A percentile compares a stretch with the other conserved stretches of the same genome.
Evolutionary conservation across 1,284 basidiomycete species (phyloP).

Genomic region (Tylopilus orsonianus): DNA sequence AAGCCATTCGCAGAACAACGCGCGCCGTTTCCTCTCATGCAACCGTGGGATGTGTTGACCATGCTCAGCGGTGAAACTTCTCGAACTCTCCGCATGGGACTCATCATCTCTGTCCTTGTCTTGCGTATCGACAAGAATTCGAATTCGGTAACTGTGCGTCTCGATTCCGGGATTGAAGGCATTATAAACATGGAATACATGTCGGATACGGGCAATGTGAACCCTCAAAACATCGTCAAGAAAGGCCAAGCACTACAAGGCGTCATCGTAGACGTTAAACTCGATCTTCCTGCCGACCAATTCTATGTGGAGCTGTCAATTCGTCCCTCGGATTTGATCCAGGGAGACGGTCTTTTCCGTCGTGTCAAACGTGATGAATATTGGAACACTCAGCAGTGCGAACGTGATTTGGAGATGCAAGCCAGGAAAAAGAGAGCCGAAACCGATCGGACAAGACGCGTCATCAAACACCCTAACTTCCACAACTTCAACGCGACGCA

Average conservation of each 20-base stretch:
- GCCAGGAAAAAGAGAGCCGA: constrained; percentile 85
- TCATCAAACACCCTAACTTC: constrained; percentile 99
- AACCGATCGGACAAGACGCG: constrained; percentile 74
- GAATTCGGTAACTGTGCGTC: constrained; percentile 60
- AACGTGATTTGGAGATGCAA: constrained; percentile 74
- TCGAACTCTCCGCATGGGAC: constrained; percentile 75
- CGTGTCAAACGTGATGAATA: constrained; percentile 60
- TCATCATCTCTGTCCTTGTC: constrained; percentile 84
- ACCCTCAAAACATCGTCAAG: constrained; percentile 52
- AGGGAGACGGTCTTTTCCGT: constrained; percentile 66
- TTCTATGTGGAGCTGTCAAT: constrained; percentile 81
- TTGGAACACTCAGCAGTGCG: constrained; percentile 68
- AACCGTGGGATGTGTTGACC: constrained; percentile 82
- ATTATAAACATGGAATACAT: constrained; percentile 71
- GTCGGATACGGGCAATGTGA: constrained; percentile 46
- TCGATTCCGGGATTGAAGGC: constrained; percentile 94
- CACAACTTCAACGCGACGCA: constrained; percentile 92
- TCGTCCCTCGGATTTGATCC: constrained; percentile 65
- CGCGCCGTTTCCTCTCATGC: constrained; percentile 64
- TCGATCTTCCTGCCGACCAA: constrained; percentile 60
- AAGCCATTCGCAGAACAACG: constrained; percentile 84
- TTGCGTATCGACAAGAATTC: constrained; percentile 48
- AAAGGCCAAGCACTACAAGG: constrained; percentile 82
- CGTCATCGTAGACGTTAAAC: constrained; percentile 74
- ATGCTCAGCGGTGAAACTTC: constrained; percentile 95